Base-by-base conservation (phyloP, 1,284 basidiomycete species). In the Ceratobasidium sp. region DNA sequence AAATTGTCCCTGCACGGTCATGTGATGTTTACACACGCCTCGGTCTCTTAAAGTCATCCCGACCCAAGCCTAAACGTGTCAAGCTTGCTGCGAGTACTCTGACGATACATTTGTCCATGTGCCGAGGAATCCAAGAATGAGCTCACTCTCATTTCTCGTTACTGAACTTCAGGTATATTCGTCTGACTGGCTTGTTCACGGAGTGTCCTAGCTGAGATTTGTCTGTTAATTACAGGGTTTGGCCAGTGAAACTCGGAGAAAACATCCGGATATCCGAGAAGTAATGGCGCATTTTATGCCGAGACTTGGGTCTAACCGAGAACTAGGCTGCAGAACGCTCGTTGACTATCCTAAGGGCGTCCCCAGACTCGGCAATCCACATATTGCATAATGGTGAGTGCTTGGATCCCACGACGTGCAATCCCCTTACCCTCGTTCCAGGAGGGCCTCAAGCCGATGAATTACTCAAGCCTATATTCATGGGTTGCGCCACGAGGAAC, bases 401-500 rank as follows among this genome's bases (percentile, higher is more conserved):
- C 57, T 77, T 25, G 69, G 46, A 34, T 52, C 59, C 44, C 2
- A 22, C 56, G 3, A 34, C 13, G 0, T 19, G n/a, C n/a, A 8
- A 6, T 32, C 6, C 59, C 11, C 32, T 73, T 19, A 73, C 19
- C 25, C 5, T 75, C 22, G 0, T 54, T 19, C n/a, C 76, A 95
- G 93, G 95, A 87, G 89, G 90, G 34, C 89, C 90, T 19, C 91
- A 95, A 81, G 90, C 93, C 2, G 90, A 94, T 75, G 92, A 93
- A 74, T 88, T 99, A 32, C 88, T 99, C 40, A 88, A 90, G 66
- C 97, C 98, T 0, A 91, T 99, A 1, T 95, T 97, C 81, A 95
- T 98, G 88, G 96, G 95, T 67, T 97, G 96, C 82, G 91, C 92
- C 61, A 98, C 96, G 11, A 95, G 94, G 85, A 95, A 96, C 79